A percentile compares a stretch with the other conserved stretches of the same genome.
phyloP scores from a whole-genome alignment of 2,329 filamentous ascomycete genomes.

The Trichoderma pleuroti region DNA sequence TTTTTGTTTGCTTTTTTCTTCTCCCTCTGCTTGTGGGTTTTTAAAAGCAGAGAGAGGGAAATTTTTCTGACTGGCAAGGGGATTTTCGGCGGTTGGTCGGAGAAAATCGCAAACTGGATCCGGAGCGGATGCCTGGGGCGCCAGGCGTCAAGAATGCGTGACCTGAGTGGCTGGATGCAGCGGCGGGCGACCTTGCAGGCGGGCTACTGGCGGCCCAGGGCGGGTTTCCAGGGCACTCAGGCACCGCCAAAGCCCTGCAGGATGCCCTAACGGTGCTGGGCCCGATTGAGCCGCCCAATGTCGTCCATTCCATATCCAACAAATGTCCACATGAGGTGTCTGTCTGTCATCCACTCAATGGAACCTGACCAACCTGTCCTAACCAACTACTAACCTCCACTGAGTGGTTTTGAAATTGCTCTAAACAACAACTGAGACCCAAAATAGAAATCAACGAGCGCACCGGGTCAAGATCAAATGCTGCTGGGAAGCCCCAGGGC shows the following conservation, averaged over 20 bases:
- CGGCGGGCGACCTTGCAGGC: neutral
- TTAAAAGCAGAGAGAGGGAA: constrained; percentile 1
- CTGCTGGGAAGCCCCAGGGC: neutral
- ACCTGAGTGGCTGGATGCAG: constrained; percentile 1
- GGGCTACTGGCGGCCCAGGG: constrained; percentile 10
- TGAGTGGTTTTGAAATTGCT: neutral
- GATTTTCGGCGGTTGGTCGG: constrained; percentile 6
- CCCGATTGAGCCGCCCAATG: neutral
- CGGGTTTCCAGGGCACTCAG: constrained; percentile 6
- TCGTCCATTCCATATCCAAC: neutral
- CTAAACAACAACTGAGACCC: no score
- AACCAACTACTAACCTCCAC: neutral
- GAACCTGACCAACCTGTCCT: neutral
- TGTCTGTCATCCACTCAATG: neutral
- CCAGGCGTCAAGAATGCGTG: constrained; percentile 26
- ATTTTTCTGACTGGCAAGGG: constrained; percentile 2
- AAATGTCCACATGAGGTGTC: neutral
- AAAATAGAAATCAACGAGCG: no score
- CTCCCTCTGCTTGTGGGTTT: neutral
- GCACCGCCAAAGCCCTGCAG: constrained; percentile 1
- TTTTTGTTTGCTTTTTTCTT: neutral
- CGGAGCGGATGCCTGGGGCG: constrained; percentile 28
- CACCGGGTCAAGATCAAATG: no score
- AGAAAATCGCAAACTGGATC: constrained; percentile 5
- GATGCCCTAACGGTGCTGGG: neutral